Conservation (phyloP, 805 yeast species). For the Kodamaea sagamina region DNA sequence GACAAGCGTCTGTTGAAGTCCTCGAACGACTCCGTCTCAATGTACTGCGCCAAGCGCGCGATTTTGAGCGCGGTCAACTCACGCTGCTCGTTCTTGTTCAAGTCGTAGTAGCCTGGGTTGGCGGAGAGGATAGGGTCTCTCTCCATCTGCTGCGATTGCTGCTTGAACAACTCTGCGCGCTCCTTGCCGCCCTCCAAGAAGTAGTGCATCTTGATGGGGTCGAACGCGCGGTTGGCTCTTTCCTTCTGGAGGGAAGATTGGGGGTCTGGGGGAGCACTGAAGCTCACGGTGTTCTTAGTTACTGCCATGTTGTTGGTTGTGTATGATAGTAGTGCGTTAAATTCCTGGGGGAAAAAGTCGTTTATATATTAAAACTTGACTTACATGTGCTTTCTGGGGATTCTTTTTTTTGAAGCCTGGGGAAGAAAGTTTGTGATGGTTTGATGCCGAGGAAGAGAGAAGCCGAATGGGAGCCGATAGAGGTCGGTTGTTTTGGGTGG, state of each 20-base stretch:
- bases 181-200: slow-evolving; percentile 58
- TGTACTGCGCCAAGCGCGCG: slow-evolving; percentile 58
- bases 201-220: slow-evolving; percentile 43
- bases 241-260: slow-evolving; percentile 41
- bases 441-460: slow-evolving; percentile 9
- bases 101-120: slow-evolving; percentile 57
- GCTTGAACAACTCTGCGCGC: slow-evolving; percentile 48
- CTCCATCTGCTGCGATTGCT: slow-evolving; percentile 57
- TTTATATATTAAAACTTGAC: slow-evolving; percentile 7
- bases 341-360: slow-evolving; percentile 6
- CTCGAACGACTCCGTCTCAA: slow-evolving; percentile 50
- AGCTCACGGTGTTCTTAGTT: slow-evolving; percentile 14
- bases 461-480: neutral
- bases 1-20: slow-evolving; percentile 61
- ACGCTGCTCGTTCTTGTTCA: slow-evolving; percentile 57
- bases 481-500: no score
- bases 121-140: slow-evolving; percentile 67
- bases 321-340: neutral
- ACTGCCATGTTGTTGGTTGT: slow-evolving; percentile 11
- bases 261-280: slow-evolving; percentile 32
- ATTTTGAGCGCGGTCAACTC: slow-evolving; percentile 62
- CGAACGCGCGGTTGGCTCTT: slow-evolving; percentile 44
- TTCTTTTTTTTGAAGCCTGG: slow-evolving; percentile 3
- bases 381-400: slow-evolving; percentile 13
- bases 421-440: slow-evolving; percentile 5